Evolutionary conservation across 495 filamentous ascomycete species (phyloP), one percentile per base, ranked within the genome.

Genomic region (Cudoniella acicularis): DNA sequence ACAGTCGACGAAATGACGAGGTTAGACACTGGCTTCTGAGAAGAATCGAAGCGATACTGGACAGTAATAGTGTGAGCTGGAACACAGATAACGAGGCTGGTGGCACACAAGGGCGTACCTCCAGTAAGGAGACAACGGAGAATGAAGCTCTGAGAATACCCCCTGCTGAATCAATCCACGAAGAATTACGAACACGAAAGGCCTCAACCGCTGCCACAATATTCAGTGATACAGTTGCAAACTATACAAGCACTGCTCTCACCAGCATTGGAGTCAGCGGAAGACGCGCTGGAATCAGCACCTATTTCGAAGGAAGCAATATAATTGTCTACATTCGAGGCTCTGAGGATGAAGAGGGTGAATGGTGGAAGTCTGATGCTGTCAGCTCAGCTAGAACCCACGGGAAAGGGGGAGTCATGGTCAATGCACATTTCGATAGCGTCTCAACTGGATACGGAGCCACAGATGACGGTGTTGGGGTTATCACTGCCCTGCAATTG

Each of bases 401-500:
- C 50, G 80, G 82, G 18, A 85, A 83, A 62, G 88, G 89, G 8
- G 88, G 90, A 24, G 87, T 96, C 9, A 79, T 98, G 51, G 89
- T 98, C 64, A 98, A 96, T 67, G 90, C 93, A 3, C 94, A 98
- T 66, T 98, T 94, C 67, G 94, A 98, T 55, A 94, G 90, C 61
- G 94, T 98, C 1, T 90, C 91, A 6, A 92, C 91, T 1, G 94
- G 93, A 10, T 81, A 72, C 61, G 93, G 93, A 43, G 93, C 94
- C 24, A 98, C 94, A 8, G 94, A 98, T 72, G 90, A 96, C 70
- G 94, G 94, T 1, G 85, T 95, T 56, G 93, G 92, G 3, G 89
- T 96, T 10, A 83, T 96, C 20, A 89, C 90, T 9, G 77, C 91
- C 40, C 77, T 98, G 48, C 93, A 97, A 67, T 73, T 97, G n/a